These are phyloP conservation scores for Termitomyces sp. DNA, from an alignment of 768 basidiomycete genomes.

Conservation along the genomic window DNA sequence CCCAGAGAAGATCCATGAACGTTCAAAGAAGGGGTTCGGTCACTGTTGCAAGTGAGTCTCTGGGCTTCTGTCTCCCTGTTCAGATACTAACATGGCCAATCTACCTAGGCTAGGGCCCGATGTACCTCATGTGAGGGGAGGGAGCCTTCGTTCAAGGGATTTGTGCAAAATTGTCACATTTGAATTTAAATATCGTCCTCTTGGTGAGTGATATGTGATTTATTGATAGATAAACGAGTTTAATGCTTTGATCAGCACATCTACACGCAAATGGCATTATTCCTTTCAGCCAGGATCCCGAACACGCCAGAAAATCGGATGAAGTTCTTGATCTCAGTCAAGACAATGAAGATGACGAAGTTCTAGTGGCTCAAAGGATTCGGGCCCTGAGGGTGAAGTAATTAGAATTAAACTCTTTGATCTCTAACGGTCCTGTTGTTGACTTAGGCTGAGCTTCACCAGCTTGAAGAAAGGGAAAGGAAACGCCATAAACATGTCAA, in stretches of 20 bases:
- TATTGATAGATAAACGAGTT: background rate
- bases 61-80: background rate
- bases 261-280: conserved; percentile 14
- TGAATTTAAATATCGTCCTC: conserved; percentile 15
- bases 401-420: background rate
- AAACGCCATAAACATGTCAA: background rate
- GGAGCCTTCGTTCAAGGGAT: background rate
- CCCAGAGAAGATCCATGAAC: conserved; percentile 14
- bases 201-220: conserved; percentile 4
- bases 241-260: background rate
- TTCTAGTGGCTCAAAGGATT: background rate
- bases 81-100: background rate
- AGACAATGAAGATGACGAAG: background rate
- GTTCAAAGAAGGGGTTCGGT: conserved; percentile 13
- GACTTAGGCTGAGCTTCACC: background rate
- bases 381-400: background rate
- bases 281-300: background rate
- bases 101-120: background rate
- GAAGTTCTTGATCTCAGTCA: conserved; percentile 1
- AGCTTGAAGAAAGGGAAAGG: background rate
- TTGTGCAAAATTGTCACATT: conserved; percentile 3
- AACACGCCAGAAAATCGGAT: background rate
- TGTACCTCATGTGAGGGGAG: background rate
- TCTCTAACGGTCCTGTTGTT: background rate
- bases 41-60: conserved; percentile 10